These are phyloP conservation scores for Dysphania ambrosioides DNA, from an alignment of 148 eudicot genomes.

Conservation along the genomic window DNA sequence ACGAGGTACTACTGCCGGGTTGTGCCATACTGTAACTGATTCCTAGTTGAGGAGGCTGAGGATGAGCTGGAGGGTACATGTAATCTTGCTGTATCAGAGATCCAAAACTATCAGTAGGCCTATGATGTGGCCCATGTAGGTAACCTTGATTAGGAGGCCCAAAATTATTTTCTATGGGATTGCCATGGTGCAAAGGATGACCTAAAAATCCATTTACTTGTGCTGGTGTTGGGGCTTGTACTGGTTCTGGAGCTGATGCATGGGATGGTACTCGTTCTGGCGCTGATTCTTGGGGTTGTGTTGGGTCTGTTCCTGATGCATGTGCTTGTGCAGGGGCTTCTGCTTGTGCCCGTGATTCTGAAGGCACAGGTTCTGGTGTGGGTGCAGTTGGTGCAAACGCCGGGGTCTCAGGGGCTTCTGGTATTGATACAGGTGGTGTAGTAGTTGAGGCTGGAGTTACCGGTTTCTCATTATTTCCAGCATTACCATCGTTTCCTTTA, in stretches of 20 bases:
- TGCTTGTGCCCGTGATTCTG: not conserved
- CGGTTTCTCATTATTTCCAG: slow-evolving; percentile 5
- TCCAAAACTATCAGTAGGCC: slow-evolving; percentile 13
- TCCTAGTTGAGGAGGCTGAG: slow-evolving; percentile 14
- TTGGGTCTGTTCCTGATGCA: too few species aligned
- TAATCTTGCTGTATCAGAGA: slow-evolving; percentile 15
- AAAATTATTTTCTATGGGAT: slow-evolving; percentile 18
- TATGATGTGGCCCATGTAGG: slow-evolving; percentile 10
- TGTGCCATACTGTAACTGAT: slow-evolving; percentile 34
- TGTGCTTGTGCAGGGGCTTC: too few species aligned
- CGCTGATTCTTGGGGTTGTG: too few species aligned
- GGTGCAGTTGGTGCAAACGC: slow-evolving; percentile 1
- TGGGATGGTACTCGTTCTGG: too few species aligned
- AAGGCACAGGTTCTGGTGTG: too few species aligned
- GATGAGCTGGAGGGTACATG: slow-evolving; percentile 12
- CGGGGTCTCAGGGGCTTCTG: not conserved
- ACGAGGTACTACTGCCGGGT: slow-evolving; percentile 22
- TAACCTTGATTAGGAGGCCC: too few species aligned
- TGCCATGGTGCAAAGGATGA: slow-evolving; percentile 16
- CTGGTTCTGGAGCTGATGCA: too few species aligned
- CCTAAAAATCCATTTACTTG: not conserved
- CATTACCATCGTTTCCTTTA: slow-evolving; percentile 11
- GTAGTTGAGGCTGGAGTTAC: not conserved
- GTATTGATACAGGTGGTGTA: not conserved
- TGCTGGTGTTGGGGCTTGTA: slow-evolving; percentile 4